Conservation (phyloP, 768 basidiomycete genomes). For the Rhodotorula diobovata region DNA sequence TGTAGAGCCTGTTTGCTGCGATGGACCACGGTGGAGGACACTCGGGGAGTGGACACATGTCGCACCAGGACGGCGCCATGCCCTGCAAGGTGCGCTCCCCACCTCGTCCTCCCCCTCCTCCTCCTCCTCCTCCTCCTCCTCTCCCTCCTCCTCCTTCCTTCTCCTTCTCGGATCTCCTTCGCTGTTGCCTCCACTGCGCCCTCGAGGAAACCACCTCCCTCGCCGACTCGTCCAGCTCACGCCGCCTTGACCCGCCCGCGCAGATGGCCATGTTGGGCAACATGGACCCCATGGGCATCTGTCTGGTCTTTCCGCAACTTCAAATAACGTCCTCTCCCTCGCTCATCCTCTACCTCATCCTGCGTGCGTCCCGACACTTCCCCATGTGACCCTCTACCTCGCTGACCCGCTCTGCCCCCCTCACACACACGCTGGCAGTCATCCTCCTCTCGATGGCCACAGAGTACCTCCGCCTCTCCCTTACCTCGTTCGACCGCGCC, state of each 20-base stretch:
- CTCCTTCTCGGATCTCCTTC: no score
- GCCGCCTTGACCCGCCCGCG: no score
- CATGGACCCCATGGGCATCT: conserved; percentile 7
- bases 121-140: background rate
- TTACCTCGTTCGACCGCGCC: conserved; percentile 24
- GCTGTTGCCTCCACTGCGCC: no score
- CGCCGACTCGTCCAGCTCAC: no score
- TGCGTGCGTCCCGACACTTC: background rate
- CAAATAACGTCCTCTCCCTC: conserved; percentile 12
- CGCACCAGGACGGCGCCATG: background rate
- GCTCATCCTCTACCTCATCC: conserved; percentile 8
- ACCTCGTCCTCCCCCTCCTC: background rate
- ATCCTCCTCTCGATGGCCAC: conserved; percentile 13
- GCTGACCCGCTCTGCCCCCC: background rate
- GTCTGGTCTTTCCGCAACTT: conserved; percentile 25
- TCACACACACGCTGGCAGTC: conserved; percentile 5
- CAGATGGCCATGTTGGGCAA: conserved; percentile 36
- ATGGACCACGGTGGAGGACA: conserved; percentile 22
- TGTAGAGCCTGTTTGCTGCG: no score
- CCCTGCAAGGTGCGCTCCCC: conserved; percentile 1
- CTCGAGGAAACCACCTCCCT: no score
- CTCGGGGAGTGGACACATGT: background rate
- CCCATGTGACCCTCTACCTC: background rate
- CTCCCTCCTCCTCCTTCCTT: no score
- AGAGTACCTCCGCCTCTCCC: conserved; percentile 25